Conservation (phyloP, 2,329 filamentous ascomycete genomes). For the Cladosporium sp. region DNA sequence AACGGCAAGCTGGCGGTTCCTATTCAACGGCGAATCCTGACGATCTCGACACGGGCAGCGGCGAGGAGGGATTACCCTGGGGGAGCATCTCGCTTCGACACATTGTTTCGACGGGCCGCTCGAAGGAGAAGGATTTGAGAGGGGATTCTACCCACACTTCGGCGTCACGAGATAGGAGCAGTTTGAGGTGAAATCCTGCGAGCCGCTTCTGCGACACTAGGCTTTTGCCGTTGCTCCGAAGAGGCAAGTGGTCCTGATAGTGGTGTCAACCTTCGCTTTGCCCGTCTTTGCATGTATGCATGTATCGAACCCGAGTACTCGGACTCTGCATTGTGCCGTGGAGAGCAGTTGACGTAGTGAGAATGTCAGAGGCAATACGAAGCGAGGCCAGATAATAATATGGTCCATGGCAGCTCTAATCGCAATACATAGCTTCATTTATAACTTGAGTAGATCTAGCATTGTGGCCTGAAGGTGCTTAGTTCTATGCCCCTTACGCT, state of each 20-base stretch:
- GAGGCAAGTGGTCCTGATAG: not conserved
- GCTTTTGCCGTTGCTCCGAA: not conserved
- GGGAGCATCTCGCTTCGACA: constrained; percentile 65
- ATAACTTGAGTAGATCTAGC: not conserved
- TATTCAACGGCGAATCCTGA: constrained; percentile 62
- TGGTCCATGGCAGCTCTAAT: not conserved
- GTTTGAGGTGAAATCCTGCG: constrained; percentile 39
- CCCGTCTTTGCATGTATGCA: not conserved
- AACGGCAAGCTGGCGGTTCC: constrained; percentile 61
- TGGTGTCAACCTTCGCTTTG: not conserved
- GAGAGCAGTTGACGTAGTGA: not conserved
- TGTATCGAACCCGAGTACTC: not conserved
- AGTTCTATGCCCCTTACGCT: not conserved
- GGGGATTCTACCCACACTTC: constrained; percentile 43
- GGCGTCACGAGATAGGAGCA: constrained; percentile 40
- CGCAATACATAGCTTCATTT: not conserved
- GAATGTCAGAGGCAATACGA: not conserved
- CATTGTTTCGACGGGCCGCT: constrained; percentile 47
- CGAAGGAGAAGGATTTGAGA: constrained; percentile 46
- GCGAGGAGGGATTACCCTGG: constrained; percentile 69
- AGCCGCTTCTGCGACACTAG: constrained; percentile 9
- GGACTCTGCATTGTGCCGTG: not conserved
- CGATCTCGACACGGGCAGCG: constrained; percentile 54
- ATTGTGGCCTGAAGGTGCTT: not conserved
- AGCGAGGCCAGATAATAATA: not conserved